Base-by-base conservation (phyloP, 495 filamentous ascomycete species). In the Annulohypoxylon nitens region DNA sequence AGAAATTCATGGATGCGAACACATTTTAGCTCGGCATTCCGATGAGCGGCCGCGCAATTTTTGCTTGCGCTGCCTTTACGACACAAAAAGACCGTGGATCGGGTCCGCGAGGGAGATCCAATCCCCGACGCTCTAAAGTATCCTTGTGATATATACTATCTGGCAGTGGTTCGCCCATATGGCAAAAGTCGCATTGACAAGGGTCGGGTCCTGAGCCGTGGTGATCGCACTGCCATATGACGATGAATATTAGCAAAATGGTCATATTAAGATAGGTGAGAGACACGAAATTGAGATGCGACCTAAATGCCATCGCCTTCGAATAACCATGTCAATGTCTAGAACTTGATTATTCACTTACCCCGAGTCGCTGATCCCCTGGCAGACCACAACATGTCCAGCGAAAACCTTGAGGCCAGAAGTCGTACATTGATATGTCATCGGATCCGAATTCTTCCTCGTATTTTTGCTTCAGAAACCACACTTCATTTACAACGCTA, bases 161-260 rank as follows among this genome's bases (percentile, higher is more conserved):
- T 33, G 50, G 50, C n/a, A 54, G 25, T 12, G 50, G 11, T 54
- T 54, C 34, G 10, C 50, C 25, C 50, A 54, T 54, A 14, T 54
- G 25, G 11, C 50, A 54, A 12, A 30, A 54, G 14, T 30, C 25
- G 25, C 50, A 54, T 16, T 30, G 25, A 4, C 50, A 54, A 25
- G 50, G 50, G 5, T 30, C 25, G 1, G 25, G 50, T n/a, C 50
- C 50, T 7, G 50, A 6, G 12, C 50, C 50, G 5, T 54, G 50
- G 14, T 54, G 50, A 33, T 54, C 50, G 50, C 50, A 54, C 50
- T 54, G 16, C 9, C 11, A 26, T n/a, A 16, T 54, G 11, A n/a
- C 4, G 50, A 25, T 11, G 50, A 12, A 3, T 10, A 11, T 54
- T 25, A 54, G 50, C 25, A 54, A n/a, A 33, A 12, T n/a, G 2